These are phyloP conservation scores for Posidonia australis DNA, from an alignment of 106 monocot genomes.

Conservation along the genomic window DNA sequence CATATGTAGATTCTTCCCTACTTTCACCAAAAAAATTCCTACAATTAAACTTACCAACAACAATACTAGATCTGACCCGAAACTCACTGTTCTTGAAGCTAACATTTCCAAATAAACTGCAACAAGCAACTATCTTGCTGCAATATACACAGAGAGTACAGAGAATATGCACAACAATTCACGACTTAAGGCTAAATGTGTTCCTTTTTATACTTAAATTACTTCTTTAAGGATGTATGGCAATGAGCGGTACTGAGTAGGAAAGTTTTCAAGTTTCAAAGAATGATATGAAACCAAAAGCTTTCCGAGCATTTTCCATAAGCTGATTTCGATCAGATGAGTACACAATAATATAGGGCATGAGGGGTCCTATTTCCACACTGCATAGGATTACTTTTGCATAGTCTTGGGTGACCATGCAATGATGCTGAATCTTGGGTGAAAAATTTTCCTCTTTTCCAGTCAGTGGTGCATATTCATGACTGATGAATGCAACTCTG, in stretches of 20 bases:
- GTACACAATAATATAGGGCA: not conserved
- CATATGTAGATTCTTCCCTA: no score
- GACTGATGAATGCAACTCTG: no score
- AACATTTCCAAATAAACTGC: not conserved
- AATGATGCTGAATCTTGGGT: slow-evolving; percentile 4
- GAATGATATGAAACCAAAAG: no score
- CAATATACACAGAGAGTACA: not conserved
- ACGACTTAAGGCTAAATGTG: no score
- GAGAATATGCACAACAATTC: not conserved
- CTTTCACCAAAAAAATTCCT: no score
- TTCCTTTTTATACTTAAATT: no score
- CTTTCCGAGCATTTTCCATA: no score
- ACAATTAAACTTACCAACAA: not conserved
- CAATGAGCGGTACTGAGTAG: no score
- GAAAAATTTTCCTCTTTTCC: not conserved
- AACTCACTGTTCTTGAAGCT: not conserved
- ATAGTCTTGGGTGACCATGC: not conserved
- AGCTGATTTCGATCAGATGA: no score
- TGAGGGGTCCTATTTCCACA: not conserved
- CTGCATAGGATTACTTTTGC: slow-evolving; percentile 2
- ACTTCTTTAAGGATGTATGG: no score
- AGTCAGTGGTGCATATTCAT: not conserved
- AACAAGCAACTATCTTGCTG: not conserved
- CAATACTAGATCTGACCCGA: not conserved
- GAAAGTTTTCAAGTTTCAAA: no score